Evolutionary conservation across 345 rosid genomes (phyloP), one percentile per base, ranked within the genome.

Genomic region (Leavenworthia alabamica): DNA sequence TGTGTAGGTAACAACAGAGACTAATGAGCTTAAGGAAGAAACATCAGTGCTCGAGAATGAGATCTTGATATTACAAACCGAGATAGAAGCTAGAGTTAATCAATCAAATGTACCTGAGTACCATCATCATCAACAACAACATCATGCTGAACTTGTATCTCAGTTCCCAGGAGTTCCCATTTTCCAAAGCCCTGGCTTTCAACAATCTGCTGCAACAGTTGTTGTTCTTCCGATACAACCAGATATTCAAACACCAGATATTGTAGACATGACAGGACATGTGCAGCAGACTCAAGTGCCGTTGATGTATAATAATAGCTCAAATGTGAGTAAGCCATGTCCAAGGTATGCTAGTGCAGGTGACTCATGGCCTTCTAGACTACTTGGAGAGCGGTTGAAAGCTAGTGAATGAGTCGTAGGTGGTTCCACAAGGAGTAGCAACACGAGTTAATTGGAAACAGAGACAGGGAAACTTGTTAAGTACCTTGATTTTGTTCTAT

Each of bases 331-430:
- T 66, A 93, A 89, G 66, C 99, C 99, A 0, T 89, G 86, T 60
- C 86, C 99, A 8, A 80, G 97, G 69, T 93, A 89, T 62, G 92
- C 90, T 6, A 84, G 82, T 0, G 69, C 82, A 0, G 71, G 82
- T 23, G 97, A 93, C 74, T 81, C 86, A 1, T 93, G 99, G 99
- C 83, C 96, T 10, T 83, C 84, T 29, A 83, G 79, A 48, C 81
- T 93, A 58, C 91, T 93, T 19, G 79, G 80, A 17, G 82, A 77
- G 44, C 58, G 74, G 20, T 28, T 66, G 3, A 46, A 35, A 23
- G 55, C 72, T 26, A 70, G 67, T 42, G 75, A 67, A 40, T 76
- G 64, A 64, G 54, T 44, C 46, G 55, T 56, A 24, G 33, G 2
- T 10, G 16, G 29, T 7, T 26, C 22, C 16, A 20, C 66, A 26